Conservation (phyloP, 163 green algal genomes). For the Prototheca cutis region DNA sequence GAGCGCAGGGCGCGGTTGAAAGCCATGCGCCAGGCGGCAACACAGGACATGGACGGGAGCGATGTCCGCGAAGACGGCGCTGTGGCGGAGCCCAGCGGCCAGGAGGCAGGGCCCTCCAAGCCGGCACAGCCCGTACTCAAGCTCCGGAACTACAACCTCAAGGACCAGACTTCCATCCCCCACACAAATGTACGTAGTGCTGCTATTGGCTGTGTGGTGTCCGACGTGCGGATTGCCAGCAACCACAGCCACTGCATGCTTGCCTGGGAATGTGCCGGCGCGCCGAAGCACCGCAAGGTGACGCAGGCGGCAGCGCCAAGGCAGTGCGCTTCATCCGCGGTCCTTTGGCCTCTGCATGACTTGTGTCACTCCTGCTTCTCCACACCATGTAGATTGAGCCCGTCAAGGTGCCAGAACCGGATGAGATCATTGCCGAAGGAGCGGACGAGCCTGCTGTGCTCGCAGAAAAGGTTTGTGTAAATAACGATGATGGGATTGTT, state of each 20-base stretch:
- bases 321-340: too few relatives aligned
- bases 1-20: neutral
- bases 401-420: slow-evolving; percentile 30
- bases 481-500: too few relatives aligned
- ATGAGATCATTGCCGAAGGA: slow-evolving; percentile 25
- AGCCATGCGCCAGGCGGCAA: neutral
- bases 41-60: neutral
- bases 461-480: neutral
- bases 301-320: too few relatives aligned
- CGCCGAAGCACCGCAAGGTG: too few relatives aligned
- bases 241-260: too few relatives aligned
- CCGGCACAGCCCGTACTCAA: slow-evolving; percentile 48
- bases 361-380: too few relatives aligned
- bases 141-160: slow-evolving; percentile 73
- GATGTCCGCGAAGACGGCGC: too few relatives aligned
- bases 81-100: neutral
- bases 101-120: neutral
- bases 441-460: neutral
- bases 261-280: too few relatives aligned
- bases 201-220: neutral
- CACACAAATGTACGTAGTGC: neutral
- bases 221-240: neutral
- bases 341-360: too few relatives aligned
- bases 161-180: slow-evolving; percentile 38
- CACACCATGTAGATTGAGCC: neutral